Conservation (phyloP, 2,329 filamentous ascomycete genomes). For the Verticillium albo-atrum region DNA sequence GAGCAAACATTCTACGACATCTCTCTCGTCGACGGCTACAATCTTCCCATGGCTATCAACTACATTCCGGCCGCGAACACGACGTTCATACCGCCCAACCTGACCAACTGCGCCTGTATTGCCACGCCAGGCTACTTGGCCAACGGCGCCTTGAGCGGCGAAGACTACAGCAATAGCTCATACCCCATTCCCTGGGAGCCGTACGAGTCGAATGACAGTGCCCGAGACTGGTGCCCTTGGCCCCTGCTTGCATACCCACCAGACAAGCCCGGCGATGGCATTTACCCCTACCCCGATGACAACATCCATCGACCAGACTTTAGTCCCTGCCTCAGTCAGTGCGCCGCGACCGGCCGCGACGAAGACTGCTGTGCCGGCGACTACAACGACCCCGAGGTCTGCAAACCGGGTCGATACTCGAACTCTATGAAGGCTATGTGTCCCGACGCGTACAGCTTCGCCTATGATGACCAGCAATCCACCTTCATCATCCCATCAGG, state of each 20-base stretch:
- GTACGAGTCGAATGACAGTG: constrained; percentile 48
- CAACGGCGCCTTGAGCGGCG: constrained; percentile 46
- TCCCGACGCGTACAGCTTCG: constrained; percentile 80
- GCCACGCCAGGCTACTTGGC: constrained; percentile 62
- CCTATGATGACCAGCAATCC: constrained; percentile 54
- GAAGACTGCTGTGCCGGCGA: constrained; percentile 72
- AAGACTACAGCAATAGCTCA: constrained; percentile 57
- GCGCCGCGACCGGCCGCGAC: constrained; percentile 61
- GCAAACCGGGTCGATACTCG: constrained; percentile 65
- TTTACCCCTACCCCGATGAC: constrained; percentile 79
- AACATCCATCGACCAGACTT: constrained; percentile 66
- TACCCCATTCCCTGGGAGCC: constrained; percentile 66
- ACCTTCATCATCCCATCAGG: constrained; percentile 62
- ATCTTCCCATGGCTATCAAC: constrained; percentile 64
- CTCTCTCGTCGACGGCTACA: constrained; percentile 81
- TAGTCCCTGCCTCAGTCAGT: constrained; percentile 74
- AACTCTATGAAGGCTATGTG: constrained; percentile 68
- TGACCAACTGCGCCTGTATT: constrained; percentile 73
- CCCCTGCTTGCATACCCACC: constrained; percentile 66
- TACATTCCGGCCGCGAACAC: constrained; percentile 58
- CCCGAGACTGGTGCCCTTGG: constrained; percentile 76
- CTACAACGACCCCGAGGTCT: constrained; percentile 59
- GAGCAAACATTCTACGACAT: constrained; percentile 78
- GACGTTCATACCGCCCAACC: constrained; percentile 66
- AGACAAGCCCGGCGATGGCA: constrained; percentile 64